Conservation (phyloP, 1,139 yeast genomes). For the Geotrichum armillariae region DNA sequence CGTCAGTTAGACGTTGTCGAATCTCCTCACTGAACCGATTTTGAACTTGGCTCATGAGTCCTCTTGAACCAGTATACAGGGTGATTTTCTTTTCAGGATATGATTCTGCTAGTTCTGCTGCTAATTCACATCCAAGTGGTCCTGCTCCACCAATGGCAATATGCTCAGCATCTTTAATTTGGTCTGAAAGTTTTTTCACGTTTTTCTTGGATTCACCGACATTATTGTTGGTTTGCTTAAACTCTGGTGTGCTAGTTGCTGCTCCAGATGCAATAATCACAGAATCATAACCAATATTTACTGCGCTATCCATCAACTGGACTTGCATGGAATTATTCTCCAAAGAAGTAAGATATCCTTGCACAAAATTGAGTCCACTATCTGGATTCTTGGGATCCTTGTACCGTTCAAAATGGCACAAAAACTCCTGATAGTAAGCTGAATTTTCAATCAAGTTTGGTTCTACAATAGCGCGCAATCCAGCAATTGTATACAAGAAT, state of each 20-base stretch:
- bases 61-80: conserved; percentile 13
- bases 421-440: conserved; percentile 3
- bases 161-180: conserved; percentile 4
- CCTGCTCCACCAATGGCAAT: conserved; percentile 21
- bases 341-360: conserved; percentile 1
- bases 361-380: conserved; percentile 12
- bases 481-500: conserved; percentile 9
- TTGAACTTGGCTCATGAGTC: conserved; percentile 4
- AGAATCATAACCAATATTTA: neutral
- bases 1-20: neutral
- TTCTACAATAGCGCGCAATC: conserved; percentile 11
- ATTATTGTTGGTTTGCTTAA: conserved; percentile 2
- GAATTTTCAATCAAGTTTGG: conserved; percentile 11
- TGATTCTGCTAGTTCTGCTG: conserved; percentile 9
- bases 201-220: neutral
- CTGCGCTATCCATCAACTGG: neutral
- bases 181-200: neutral
- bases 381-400: neutral
- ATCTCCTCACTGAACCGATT: conserved; percentile 1
- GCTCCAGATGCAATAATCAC: conserved; percentile 15
- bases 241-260: neutral
- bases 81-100: conserved; percentile 13
- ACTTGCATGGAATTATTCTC: conserved; percentile 6
- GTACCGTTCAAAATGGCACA: conserved; percentile 2
- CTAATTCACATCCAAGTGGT: conserved; percentile 14